Evolutionary conservation across 2,329 filamentous ascomycete genomes (phyloP), one percentile per base, ranked within the genome.

Genomic region (Pseudogymnoascus destructans): DNA sequence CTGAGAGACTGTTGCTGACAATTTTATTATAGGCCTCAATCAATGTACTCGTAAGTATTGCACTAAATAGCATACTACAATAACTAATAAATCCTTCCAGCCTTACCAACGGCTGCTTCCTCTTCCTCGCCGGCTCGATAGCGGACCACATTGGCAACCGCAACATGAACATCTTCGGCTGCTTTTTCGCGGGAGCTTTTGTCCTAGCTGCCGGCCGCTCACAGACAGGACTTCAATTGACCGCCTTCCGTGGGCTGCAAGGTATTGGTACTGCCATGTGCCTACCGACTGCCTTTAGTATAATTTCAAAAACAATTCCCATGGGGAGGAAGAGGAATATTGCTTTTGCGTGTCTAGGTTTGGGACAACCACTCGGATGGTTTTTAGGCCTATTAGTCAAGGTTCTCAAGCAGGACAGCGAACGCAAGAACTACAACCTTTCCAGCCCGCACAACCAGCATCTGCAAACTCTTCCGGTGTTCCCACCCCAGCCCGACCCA

Each of bases 111-210:
- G 52, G 52, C 27, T 55, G 52, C 27, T 55, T 35, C 13, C 52
- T 55, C 52, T 35, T 55, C 27, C 52, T 55, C 25, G 52, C 52
- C n/a, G 52, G 52, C 27, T 32, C 52, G 1, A 55, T 55, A 13
- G 52, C 52, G 8, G 52, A 55, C 52, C 52, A 55, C 52, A 55
- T 55, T 11, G 52, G 52, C 17, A 55, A 55, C 27, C 52, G 32
- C 15, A 55, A 32, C n/a, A 55, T 55, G 27, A 55, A 55, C 19
- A 55, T 55, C 8, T 55, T 32, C 32, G 52, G 52, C 7, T 55
- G 52, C 15, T 55, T 55, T 5, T 55, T 55, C 19, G 27, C 32
- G 21, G 52, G 52, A 23, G 5, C 9, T 23, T 55, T 55, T 7
- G 32, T 55, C 27, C 15, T 55, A 5, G 52, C 52, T 5, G 19